phyloP scores from a whole-genome alignment of 1,139 yeast genomes.

The Sugiyamaella paludigena region DNA sequence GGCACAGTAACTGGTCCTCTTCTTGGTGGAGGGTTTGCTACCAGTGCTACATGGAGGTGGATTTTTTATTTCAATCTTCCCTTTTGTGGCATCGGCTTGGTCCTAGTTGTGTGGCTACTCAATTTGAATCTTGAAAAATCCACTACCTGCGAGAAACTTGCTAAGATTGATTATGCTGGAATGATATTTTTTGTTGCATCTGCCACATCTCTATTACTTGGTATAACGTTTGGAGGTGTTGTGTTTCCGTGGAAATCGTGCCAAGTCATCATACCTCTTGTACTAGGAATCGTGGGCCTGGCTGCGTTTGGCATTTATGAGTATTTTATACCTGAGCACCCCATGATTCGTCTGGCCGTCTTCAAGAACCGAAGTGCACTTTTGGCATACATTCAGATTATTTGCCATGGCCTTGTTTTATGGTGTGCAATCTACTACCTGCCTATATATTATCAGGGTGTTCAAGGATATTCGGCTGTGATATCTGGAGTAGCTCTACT shows the following conservation, averaged over 20 bases:
- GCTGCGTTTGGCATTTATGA: constrained; percentile 49
- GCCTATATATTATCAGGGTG: constrained; percentile 57
- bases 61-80: constrained; percentile 70
- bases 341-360: constrained; percentile 48
- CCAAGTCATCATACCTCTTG: constrained; percentile 51
- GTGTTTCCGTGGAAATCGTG: constrained; percentile 52
- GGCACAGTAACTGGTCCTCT: constrained; percentile 65
- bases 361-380: constrained; percentile 37
- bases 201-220: constrained; percentile 41
- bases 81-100: constrained; percentile 56
- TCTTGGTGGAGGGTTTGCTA: constrained; percentile 55
- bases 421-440: constrained; percentile 43
- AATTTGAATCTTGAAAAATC: constrained; percentile 52
- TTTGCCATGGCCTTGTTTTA: constrained; percentile 46
- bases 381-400: constrained; percentile 40
- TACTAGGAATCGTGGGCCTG: constrained; percentile 48
- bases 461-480: constrained; percentile 47
- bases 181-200: constrained; percentile 30
- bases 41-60: constrained; percentile 70
- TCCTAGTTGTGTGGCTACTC: constrained; percentile 46
- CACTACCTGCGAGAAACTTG: constrained; percentile 41
- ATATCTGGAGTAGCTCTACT: constrained; percentile 55
- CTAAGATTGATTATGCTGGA: constrained; percentile 44
- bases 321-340: constrained; percentile 44
- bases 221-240: constrained; percentile 52